Evolutionary conservation across 2,329 filamentous ascomycete species (phyloP).

Genomic region (Sporothrix luriei): DNA sequence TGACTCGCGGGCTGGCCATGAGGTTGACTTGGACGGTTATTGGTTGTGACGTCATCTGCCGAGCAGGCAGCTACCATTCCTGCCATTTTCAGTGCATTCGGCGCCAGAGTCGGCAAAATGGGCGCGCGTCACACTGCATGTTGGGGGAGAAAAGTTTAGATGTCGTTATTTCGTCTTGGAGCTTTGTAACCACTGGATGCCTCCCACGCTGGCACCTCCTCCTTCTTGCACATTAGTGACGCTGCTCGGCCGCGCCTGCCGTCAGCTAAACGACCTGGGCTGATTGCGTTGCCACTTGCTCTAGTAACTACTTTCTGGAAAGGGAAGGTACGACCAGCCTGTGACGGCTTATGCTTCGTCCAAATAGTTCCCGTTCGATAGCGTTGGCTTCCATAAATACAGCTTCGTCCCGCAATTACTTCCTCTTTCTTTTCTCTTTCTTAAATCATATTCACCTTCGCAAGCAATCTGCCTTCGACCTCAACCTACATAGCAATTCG

Average conservation of each 20-base stretch:
- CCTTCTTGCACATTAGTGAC: not conserved
- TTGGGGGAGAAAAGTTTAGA: not conserved
- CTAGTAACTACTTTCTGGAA: slow-evolving; percentile 9
- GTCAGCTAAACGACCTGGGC: slow-evolving; percentile 6
- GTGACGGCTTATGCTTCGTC: not conserved
- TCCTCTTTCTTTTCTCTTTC: not conserved
- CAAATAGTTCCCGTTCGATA: not conserved
- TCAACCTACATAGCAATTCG: not conserved
- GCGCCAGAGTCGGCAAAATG: slow-evolving; percentile 20
- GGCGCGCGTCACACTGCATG: not conserved
- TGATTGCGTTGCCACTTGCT: slow-evolving; percentile 2
- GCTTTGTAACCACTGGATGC: not conserved
- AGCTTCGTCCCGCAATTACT: not conserved
- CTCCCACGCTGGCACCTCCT: slow-evolving; percentile 20
- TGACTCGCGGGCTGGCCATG: not conserved
- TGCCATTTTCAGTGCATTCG: not conserved
- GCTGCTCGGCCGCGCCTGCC: slow-evolving; percentile 5
- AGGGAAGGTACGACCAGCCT: slow-evolving; percentile 17
- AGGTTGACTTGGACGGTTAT: slow-evolving; percentile 15
- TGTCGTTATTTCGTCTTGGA: not conserved
- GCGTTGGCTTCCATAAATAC: slow-evolving; percentile 11
- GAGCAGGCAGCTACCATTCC: slow-evolving; percentile 19
- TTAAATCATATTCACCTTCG: not conserved
- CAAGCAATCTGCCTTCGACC: not conserved
- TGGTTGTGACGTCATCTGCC: slow-evolving; percentile 31